Percentiles rank a stretch among this genome's conserved stretches.
phyloP scores from a whole-genome alignment of 1,284 basidiomycete genomes.

The Sphaerobolus stellatus region DNA sequence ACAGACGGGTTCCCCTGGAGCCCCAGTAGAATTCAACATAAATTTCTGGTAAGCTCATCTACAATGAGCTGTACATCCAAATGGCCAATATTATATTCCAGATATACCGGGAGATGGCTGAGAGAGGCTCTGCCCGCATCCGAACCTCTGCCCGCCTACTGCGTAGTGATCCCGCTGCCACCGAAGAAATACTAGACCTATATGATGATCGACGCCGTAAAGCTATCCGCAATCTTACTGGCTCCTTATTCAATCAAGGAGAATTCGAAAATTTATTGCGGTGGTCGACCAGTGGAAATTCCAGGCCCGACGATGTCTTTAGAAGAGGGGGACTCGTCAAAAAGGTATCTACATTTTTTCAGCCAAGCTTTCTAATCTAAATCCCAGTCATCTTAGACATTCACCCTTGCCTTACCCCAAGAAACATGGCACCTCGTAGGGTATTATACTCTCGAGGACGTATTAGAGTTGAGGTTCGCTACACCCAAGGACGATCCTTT shows the following conservation, averaged over 20 bases:
- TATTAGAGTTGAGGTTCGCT: conserved; percentile 25
- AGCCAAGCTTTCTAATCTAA: conserved; percentile 16
- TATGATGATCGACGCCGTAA: conserved; percentile 13
- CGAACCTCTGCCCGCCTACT: conserved; percentile 15
- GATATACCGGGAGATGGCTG: conserved; percentile 75
- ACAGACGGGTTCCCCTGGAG: conserved; percentile 82
- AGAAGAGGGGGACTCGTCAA: conserved; percentile 71
- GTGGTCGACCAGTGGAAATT: conserved; percentile 1
- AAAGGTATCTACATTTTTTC: conserved; percentile 44
- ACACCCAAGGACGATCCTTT: conserved; percentile 4
- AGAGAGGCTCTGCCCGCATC: conserved; percentile 52
- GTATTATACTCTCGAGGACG: conserved; percentile 77
- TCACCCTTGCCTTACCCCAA: conserved; percentile 72
- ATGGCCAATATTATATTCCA: conserved; percentile 23
- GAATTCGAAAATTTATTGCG: conserved; percentile 5
- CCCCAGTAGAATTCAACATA: conserved; percentile 77
- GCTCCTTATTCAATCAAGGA: conserved; percentile 41
- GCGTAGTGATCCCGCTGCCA: conserved; percentile 14
- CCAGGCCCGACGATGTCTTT: conserved; percentile 53
- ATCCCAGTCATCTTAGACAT: conserved; percentile 51
- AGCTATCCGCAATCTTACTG: conserved; percentile 34
- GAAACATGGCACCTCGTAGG: conserved; percentile 79
- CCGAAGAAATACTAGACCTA: conserved; percentile 8
- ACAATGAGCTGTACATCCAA: background rate
- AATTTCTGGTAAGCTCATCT: conserved; percentile 63